Percentiles rank a stretch among this genome's conserved stretches.
Evolutionary conservation across 495 filamentous ascomycete genomes (phyloP).

Genomic region (Niebla homalea): DNA sequence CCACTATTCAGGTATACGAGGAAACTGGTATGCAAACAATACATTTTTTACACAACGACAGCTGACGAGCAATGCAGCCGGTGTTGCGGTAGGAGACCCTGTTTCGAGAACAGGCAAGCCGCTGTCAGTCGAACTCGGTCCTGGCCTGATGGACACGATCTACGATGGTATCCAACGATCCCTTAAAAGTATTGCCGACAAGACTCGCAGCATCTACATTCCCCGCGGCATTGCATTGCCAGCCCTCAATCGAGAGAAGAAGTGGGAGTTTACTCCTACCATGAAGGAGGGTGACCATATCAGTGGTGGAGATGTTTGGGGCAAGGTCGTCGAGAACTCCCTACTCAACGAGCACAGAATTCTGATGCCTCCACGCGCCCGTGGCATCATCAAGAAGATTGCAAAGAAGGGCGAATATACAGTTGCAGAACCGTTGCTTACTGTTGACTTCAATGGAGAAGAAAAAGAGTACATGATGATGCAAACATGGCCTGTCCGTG

Average conservation of each 20-base stretch:
- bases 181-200: constrained; percentile 64
- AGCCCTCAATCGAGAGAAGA: constrained; percentile 71
- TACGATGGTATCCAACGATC: constrained; percentile 99
- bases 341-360: constrained; percentile 91
- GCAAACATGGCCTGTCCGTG: constrained; percentile 99
- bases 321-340: constrained; percentile 88
- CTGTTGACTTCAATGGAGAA: constrained; percentile 92
- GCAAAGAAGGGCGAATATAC: constrained; percentile 83
- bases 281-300: constrained; percentile 94
- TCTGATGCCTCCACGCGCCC: constrained; percentile 74
- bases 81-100: constrained; percentile 91
- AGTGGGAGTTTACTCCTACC: constrained; percentile 89
- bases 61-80: constrained; percentile 36
- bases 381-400: constrained; percentile 83
- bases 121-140: constrained; percentile 90
- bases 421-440: constrained; percentile 84
- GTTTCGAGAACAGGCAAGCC: constrained; percentile 89
- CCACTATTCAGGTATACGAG: constrained; percentile 97
- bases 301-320: constrained; percentile 89
- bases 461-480: constrained; percentile 91
- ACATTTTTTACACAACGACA: constrained; percentile 9
- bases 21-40: constrained; percentile 61
- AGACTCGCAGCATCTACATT: constrained; percentile 83
- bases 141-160: constrained; percentile 96
- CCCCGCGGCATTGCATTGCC: constrained; percentile 84